These are phyloP conservation scores for Lipomyces starkeyi DNA, from an alignment of 805 yeast species.

Conservation along the genomic window DNA sequence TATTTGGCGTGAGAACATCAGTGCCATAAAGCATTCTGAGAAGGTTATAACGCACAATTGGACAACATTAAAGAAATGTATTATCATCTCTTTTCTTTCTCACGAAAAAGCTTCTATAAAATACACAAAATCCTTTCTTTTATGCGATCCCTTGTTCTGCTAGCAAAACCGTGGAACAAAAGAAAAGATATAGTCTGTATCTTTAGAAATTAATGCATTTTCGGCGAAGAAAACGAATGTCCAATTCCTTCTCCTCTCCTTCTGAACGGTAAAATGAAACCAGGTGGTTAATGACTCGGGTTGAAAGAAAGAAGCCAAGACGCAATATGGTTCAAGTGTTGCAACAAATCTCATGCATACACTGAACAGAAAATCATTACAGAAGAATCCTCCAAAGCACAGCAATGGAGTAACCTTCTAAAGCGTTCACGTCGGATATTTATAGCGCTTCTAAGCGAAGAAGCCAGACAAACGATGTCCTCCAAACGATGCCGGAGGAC, in stretches of 20 bases:
- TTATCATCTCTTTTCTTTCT: neutral
- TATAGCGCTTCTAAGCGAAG: neutral
- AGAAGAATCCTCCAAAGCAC: neutral
- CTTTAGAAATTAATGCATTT: conserved; percentile 10
- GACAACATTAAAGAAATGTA: conserved; percentile 14
- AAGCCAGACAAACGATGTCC: neutral
- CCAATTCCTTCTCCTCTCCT: conserved; percentile 14
- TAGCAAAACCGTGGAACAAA: neutral
- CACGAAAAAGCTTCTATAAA: conserved; percentile 10
- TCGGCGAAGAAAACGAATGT: conserved; percentile 11
- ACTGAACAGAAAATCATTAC: conserved; percentile 3
- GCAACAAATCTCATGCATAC: neutral
- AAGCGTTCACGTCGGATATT: neutral
- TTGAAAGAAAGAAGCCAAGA: conserved; percentile 3
- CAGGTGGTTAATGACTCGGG: neutral
- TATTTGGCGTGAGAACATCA: conserved; percentile 1
- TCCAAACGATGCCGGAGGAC: neutral
- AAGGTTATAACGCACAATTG: conserved; percentile 14
- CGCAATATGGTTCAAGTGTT: conserved; percentile 6
- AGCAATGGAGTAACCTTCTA: neutral
- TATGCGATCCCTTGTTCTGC: conserved; percentile 2
- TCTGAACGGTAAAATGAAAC: conserved; percentile 1
- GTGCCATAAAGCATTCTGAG: conserved; percentile 12
- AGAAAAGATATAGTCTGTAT: conserved; percentile 1
- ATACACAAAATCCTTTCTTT: conserved; percentile 3